Base-by-base conservation (phyloP, 352 stramenopile species). In the Blastocystis sp. region DNA sequence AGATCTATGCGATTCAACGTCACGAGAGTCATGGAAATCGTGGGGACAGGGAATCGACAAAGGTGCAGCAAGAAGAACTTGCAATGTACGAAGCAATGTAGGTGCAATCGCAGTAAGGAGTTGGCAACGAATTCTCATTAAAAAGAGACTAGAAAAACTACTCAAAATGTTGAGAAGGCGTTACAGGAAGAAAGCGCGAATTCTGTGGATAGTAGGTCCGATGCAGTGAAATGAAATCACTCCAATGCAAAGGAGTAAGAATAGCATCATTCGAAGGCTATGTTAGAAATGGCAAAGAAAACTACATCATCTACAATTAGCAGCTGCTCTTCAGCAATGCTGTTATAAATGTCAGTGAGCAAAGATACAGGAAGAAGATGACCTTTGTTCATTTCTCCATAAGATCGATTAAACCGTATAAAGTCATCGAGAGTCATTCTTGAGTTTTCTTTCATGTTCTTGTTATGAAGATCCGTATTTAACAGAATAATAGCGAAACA, bases 301-400 rank as follows among this genome's bases (percentile, higher is more conserved):
- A 26, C 7, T 45, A 85, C 73, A 43, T 89, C 78, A 43, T 89
- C 78, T 18, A 79, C 63, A n/a, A 79, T 65, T 16, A 89, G 39
- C 4, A 89, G 53, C 53, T 89, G 78, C 41, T 89, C 78, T 11
- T 64, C 30, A 26, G 37, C 0, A 45, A 96, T 96, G 75, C 94
- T 90, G 56, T 93, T 75, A 68, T 96, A 96, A 24, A 96, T 91
- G 56, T 92, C 82, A 26, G 79, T 92, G 66, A 99, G 91, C 79
- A 98, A 98, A 3, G 97, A 95, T 20, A 94, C 91, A 0, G 95
- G 95, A 6, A 99, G 92, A 91, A 98, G 96, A 34, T 94, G 92
- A 3, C 95, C 95, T 76, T 95, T 96, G 92, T 98, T 98, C 79
- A 98, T 98, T 11, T 96, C 96, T 37, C 95, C 94, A 90, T 98